A percentile compares a stretch with the other conserved stretches of the same genome.
Conservation (phyloP, 1,284 basidiomycete species). For the Hymenochaete sp. region DNA sequence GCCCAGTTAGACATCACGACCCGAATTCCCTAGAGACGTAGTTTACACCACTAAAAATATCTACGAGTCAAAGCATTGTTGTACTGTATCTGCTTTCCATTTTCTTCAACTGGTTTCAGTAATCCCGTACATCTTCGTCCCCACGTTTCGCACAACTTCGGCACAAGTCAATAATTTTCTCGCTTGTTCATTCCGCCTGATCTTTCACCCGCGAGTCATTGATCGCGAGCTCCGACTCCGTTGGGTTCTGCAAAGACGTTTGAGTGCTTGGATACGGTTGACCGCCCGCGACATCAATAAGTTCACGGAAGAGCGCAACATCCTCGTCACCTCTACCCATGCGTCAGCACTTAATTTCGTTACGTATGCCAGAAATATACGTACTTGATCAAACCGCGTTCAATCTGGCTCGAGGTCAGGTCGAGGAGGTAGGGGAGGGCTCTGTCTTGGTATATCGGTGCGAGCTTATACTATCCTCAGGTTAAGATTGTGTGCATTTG, state of each 20-base stretch:
- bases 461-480: constrained; percentile 28
- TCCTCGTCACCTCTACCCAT: constrained; percentile 22
- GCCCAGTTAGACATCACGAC: too few species aligned
- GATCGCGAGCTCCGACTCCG: constrained; percentile 22
- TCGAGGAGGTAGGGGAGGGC: constrained; percentile 32
- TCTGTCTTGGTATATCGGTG: constrained; percentile 27
- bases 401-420: constrained; percentile 30
- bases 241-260: constrained; percentile 20
- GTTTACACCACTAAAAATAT: too few species aligned
- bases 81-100: too few species aligned
- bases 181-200: too few species aligned
- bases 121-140: too few species aligned
- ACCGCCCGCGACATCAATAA: constrained; percentile 18
- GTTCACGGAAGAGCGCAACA: constrained; percentile 23
- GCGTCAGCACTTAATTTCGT: neutral
- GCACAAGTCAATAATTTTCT: too few species aligned
- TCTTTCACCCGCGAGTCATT: too few species aligned
- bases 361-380: neutral
- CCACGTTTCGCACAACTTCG: too few species aligned
- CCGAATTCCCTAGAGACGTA: too few species aligned
- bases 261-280: constrained; percentile 20
- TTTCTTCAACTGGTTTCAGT: too few species aligned
- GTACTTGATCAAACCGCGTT: constrained; percentile 30
- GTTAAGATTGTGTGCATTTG: neutral
- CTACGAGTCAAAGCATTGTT: too few species aligned